These are phyloP conservation scores for Gliomastix tumulicola DNA, from an alignment of 2,329 filamentous ascomycete genomes.

Conservation along the genomic window DNA sequence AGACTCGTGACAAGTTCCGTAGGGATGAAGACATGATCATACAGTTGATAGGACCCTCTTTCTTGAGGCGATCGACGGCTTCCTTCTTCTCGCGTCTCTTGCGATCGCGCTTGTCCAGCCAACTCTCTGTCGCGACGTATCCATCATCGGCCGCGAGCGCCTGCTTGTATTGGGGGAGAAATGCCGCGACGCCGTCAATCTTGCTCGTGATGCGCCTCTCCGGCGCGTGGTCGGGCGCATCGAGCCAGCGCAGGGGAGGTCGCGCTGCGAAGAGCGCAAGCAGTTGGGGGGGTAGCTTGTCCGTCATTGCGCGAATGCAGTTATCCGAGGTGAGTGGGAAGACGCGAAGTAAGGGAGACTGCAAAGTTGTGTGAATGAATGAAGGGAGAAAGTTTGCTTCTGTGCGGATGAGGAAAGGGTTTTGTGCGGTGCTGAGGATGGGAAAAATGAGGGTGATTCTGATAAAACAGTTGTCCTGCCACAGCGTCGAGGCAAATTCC, in stretches of 20 bases:
- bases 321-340: too few relatives aligned
- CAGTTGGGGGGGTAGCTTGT: constrained; percentile 89
- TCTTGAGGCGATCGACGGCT: constrained; percentile 54
- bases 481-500: too few relatives aligned
- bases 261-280: constrained; percentile 92
- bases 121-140: constrained; percentile 83
- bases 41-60: constrained; percentile 62
- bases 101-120: constrained; percentile 81
- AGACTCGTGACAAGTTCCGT: neutral
- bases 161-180: constrained; percentile 71
- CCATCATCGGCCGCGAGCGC: too few relatives aligned
- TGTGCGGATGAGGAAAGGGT: too few relatives aligned
- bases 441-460: too few relatives aligned
- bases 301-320: constrained; percentile 73
- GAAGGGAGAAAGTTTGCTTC: too few relatives aligned
- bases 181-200: constrained; percentile 68
- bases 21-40: constrained; percentile 13
- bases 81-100: constrained; percentile 74
- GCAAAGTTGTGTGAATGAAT: too few relatives aligned
- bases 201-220: constrained; percentile 72
- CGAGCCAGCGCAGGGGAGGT: constrained; percentile 83
- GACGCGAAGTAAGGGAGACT: too few relatives aligned
- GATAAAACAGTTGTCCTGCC: too few relatives aligned
- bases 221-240: constrained; percentile 73
- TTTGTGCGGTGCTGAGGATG: too few relatives aligned